phyloP scores from a whole-genome alignment of 768 basidiomycete genomes.

The Daedalea quercina region DNA sequence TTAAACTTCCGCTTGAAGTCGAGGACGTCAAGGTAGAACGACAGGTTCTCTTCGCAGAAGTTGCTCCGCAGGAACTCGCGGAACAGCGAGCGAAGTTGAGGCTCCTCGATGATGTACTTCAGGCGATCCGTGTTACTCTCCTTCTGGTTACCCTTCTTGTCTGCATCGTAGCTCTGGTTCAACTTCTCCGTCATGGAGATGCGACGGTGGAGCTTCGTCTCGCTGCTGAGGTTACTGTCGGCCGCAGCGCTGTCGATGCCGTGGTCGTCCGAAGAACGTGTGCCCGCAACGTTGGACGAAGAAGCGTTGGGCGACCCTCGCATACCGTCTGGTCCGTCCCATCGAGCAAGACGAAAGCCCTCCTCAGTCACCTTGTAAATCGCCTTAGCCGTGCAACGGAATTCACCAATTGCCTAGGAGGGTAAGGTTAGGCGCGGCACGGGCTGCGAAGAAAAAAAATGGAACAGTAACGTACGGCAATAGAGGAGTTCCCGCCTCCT shows the following conservation, averaged over 20 bases:
- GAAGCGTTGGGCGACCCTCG: constrained; percentile 63
- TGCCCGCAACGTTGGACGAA: constrained; percentile 46
- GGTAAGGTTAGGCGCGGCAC: constrained; percentile 11
- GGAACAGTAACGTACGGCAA: constrained; percentile 45
- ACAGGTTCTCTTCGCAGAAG: constrained; percentile 97
- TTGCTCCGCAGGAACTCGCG: constrained; percentile 91
- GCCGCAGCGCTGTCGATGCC: constrained; percentile 18
- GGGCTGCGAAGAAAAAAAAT: not conserved
- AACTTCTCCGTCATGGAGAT: constrained; percentile 74
- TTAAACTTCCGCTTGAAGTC: constrained; percentile 96
- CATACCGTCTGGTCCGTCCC: constrained; percentile 49
- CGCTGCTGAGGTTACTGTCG: constrained; percentile 31
- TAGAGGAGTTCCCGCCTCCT: constrained; percentile 66
- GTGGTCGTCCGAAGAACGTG: constrained; percentile 55
- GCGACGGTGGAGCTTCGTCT: constrained; percentile 69
- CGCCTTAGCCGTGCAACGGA: constrained; percentile 92
- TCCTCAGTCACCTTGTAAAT: constrained; percentile 94
- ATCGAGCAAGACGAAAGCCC: constrained; percentile 79
- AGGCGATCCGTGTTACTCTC: constrained; percentile 92
- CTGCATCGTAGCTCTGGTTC: constrained; percentile 47
- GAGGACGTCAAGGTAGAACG: constrained; percentile 95
- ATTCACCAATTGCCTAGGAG: constrained; percentile 84
- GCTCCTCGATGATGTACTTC: constrained; percentile 88
- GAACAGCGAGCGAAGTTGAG: constrained; percentile 82
- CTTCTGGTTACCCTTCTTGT: constrained; percentile 50